Percentiles rank a stretch among this genome's conserved stretches.
phyloP scores from a whole-genome alignment of 192 early-diverging fungal species.

The Umbelopsis vinacea region DNA sequence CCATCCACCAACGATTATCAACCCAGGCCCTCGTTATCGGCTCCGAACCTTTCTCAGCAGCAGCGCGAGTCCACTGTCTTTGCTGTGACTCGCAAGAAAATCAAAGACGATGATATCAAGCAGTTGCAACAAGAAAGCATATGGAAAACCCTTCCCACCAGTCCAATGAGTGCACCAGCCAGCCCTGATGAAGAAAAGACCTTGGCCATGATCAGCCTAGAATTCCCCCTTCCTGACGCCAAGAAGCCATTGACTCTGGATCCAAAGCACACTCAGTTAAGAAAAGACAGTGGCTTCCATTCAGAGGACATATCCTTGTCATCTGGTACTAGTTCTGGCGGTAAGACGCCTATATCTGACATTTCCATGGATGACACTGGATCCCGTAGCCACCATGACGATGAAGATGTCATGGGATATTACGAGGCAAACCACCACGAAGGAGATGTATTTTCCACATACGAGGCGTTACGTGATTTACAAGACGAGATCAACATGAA shows the following conservation, averaged over 20 bases:
- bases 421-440: background rate
- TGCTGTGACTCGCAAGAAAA: conserved; percentile 3
- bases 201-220: conserved; percentile 22
- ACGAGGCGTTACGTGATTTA: conserved; percentile 14
- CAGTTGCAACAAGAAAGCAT: conserved; percentile 7
- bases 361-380: background rate
- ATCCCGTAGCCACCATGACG: background rate
- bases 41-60: background rate
- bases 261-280: conserved; percentile 2
- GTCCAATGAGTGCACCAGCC: conserved; percentile 15
- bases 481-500: conserved; percentile 17
- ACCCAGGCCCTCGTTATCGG: background rate
- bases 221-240: conserved; percentile 17
- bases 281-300: conserved; percentile 43
- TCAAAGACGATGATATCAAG: conserved; percentile 13
- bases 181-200: background rate
- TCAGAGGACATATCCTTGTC: conserved; percentile 30
- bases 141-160: conserved; percentile 23
- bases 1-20: background rate
- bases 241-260: background rate
- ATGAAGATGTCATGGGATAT: conserved; percentile 16
- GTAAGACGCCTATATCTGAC: conserved; percentile 1
- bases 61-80: conserved; percentile 1
- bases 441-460: conserved; percentile 12
- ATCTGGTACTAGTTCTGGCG: conserved; percentile 24